These are phyloP conservation scores for Cutaneotrichosporon mucoides DNA, from an alignment of 1,284 basidiomycete species.

Conservation along the genomic window DNA sequence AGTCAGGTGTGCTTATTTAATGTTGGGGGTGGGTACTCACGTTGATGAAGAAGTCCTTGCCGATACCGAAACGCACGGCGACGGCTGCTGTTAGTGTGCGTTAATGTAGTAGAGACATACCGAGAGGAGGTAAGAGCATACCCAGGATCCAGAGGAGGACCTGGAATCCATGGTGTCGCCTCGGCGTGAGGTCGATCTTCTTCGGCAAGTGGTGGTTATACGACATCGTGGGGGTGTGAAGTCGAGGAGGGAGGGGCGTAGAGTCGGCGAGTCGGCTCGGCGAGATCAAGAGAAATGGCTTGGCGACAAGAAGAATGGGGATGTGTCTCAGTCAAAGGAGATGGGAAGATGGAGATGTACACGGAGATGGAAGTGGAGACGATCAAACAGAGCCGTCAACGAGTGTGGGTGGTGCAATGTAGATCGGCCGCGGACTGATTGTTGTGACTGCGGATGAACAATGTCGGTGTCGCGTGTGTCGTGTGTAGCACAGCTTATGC, in stretches of 20 bases:
- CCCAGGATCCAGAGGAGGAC: conserved; percentile 78
- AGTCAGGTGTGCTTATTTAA: too few species aligned
- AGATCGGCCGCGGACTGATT: too few species aligned
- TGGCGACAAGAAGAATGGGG: not conserved
- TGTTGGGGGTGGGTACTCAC: too few species aligned
- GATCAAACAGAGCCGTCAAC: not conserved
- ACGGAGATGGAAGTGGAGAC: not conserved
- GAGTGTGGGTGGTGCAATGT: too few species aligned
- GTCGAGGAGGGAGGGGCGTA: not conserved
- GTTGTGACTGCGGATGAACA: too few species aligned
- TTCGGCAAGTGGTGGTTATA: conserved; percentile 41
- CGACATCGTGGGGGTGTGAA: conserved; percentile 7
- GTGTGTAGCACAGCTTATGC: too few species aligned
- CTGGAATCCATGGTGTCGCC: conserved; percentile 74
- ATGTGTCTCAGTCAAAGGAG: not conserved
- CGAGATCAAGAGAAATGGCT: not conserved
- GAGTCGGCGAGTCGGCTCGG: not conserved
- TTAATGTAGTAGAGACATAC: conserved; percentile 52
- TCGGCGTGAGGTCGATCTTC: conserved; percentile 65
- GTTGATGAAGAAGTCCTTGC: conserved; percentile 85
- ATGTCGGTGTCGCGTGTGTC: too few species aligned
- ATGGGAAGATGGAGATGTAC: too few species aligned
- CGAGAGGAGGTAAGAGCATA: conserved; percentile 78
- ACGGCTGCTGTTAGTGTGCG: conserved; percentile 60
- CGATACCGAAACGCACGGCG: conserved; percentile 89